Percentiles rank a stretch among this genome's conserved stretches.
phyloP scores from a whole-genome alignment of 805 yeast genomes.

The Candida wancherniae region DNA sequence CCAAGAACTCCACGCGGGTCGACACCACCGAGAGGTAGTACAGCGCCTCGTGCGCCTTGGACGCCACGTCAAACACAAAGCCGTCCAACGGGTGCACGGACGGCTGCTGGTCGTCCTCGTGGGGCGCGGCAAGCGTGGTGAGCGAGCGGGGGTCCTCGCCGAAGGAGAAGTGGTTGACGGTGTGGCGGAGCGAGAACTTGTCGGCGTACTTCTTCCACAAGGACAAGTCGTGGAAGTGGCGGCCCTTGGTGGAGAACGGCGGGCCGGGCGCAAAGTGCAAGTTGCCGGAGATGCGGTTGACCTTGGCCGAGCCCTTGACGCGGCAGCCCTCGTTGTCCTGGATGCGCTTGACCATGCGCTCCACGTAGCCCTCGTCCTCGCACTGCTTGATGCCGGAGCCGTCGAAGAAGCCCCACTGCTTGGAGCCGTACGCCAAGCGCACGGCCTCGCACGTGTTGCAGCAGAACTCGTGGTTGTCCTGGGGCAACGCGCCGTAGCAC shows the following conservation, averaged over 20 bases:
- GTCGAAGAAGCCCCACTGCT: slow-evolving; percentile 86
- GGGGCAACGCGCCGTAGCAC: slow-evolving; percentile 74
- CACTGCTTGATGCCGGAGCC: slow-evolving; percentile 87
- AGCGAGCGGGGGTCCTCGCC: slow-evolving; percentile 52
- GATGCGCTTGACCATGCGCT: slow-evolving; percentile 51
- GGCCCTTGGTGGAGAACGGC: slow-evolving; percentile 51
- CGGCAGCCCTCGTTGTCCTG: slow-evolving; percentile 76
- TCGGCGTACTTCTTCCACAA: slow-evolving; percentile 52
- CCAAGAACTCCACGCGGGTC: slow-evolving; percentile 72
- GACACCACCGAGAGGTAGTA: slow-evolving; percentile 89
- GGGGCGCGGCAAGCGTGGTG: slow-evolving; percentile 18
- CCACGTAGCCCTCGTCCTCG: slow-evolving; percentile 81
- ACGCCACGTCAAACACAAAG: slow-evolving; percentile 31
- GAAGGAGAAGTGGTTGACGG: slow-evolving; percentile 75
- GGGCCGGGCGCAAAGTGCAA: slow-evolving; percentile 96
- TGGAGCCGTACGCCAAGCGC: slow-evolving; percentile 67
- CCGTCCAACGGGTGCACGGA: slow-evolving; percentile 70
- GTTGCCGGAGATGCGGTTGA: slow-evolving; percentile 85
- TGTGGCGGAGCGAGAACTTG: slow-evolving; percentile 72
- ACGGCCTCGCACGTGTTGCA: slow-evolving; percentile 87
- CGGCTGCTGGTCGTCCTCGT: slow-evolving; percentile 23
- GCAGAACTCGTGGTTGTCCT: slow-evolving; percentile 47
- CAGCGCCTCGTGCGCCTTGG: slow-evolving; percentile 60
- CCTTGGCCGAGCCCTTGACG: slow-evolving; percentile 68
- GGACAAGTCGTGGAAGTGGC: slow-evolving; percentile 83